Conservation (phyloP, 371 early-diverging fungal species). For the Apophysomyces elegans region DNA sequence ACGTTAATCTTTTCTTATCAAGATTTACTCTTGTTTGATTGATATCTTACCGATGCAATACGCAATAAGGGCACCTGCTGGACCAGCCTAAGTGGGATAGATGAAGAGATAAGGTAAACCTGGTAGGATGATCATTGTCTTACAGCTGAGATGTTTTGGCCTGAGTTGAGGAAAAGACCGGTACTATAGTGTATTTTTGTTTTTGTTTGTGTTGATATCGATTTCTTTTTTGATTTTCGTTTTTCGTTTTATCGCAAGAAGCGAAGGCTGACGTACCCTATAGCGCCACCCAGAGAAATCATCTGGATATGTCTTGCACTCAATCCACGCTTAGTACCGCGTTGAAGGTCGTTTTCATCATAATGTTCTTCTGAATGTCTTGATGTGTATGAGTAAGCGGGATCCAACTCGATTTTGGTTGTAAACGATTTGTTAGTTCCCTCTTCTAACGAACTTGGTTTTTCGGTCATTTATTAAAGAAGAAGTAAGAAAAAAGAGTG, state of each 20-base stretch:
- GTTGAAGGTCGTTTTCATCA: slow-evolving; percentile 7
- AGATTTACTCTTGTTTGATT: slow-evolving; percentile 18
- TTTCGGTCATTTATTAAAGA: neutral
- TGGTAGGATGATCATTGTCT: neutral
- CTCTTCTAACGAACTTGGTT: slow-evolving; percentile 3
- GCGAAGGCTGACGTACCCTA: slow-evolving; percentile 18
- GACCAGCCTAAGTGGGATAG: slow-evolving; percentile 64
- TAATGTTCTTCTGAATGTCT: slow-evolving; percentile 6
- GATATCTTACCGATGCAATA: slow-evolving; percentile 64
- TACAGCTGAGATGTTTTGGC: slow-evolving; percentile 63
- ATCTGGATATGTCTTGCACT: slow-evolving; percentile 73
- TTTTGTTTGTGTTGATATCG: neutral
- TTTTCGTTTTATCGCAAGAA: neutral
- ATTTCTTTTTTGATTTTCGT: neutral
- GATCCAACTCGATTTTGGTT: neutral
- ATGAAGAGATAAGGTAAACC: neutral
- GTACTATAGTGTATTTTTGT: slow-evolving; percentile 49
- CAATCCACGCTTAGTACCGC: slow-evolving; percentile 55
- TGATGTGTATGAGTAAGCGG: neutral
- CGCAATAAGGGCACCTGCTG: slow-evolving; percentile 77
- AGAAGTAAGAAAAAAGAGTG: neutral
- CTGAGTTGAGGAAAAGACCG: slow-evolving; percentile 83
- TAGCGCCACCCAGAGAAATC: slow-evolving; percentile 68
- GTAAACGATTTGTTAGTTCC: neutral
- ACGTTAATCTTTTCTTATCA: slow-evolving; percentile 11